phyloP scores from a whole-genome alignment of 768 basidiomycete species.

The Saitozyma sp. region DNA sequence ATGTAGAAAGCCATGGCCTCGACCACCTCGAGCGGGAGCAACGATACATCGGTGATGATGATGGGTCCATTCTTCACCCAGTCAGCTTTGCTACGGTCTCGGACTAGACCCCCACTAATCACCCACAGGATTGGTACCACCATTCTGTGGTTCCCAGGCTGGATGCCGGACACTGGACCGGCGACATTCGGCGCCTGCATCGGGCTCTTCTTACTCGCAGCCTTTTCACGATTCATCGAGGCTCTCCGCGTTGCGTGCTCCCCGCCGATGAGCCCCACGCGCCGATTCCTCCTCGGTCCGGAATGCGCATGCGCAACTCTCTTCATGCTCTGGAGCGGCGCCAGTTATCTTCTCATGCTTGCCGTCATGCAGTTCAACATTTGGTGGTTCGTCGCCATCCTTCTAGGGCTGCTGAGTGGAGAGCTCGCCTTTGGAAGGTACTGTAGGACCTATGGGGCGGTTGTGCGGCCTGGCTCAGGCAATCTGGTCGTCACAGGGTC shows the following conservation, averaged over 20 bases:
- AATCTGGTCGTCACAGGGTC: too few species aligned
- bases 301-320: not conserved
- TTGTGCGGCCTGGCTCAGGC: too few species aligned
- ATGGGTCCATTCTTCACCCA: not conserved
- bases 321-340: not conserved
- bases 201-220: not conserved
- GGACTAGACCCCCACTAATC: not conserved
- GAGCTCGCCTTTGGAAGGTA: not conserved
- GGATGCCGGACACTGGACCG: not conserved
- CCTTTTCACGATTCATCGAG: not conserved
- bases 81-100: not conserved
- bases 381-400: not conserved
- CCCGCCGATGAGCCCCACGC: not conserved
- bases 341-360: not conserved
- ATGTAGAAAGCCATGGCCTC: too few species aligned
- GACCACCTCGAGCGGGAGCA: too few species aligned
- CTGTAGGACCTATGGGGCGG: too few species aligned
- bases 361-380: not conserved
- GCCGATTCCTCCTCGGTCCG: not conserved
- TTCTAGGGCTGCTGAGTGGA: not conserved
- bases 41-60: not conserved
- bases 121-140: not conserved
- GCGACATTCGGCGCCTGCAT: not conserved
- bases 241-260: not conserved
- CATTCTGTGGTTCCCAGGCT: not conserved